Conservation (phyloP, 805 yeast genomes). For the Jamesozyma piceae region DNA sequence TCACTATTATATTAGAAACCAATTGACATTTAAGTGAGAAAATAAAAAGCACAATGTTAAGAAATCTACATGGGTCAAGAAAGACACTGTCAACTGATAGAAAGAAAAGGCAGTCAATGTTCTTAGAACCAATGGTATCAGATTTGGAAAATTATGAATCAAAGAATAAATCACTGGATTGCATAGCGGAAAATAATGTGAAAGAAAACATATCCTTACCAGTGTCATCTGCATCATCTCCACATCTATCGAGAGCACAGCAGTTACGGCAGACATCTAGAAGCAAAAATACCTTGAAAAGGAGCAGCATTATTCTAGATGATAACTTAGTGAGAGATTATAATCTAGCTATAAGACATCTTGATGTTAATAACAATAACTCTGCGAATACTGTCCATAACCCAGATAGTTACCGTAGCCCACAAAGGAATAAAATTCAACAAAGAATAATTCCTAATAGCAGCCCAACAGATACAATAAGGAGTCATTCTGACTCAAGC, state of each 20-base stretch:
- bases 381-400: background rate
- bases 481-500: conserved; percentile 4
- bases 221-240: background rate
- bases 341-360: conserved; percentile 17
- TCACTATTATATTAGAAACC: no score
- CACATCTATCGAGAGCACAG: background rate
- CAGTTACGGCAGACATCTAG: background rate
- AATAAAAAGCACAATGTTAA: conserved; percentile 1
- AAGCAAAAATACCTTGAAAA: conserved; percentile 3
- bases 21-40: no score
- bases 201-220: background rate
- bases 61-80: conserved; percentile 1
- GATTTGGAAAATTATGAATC: background rate
- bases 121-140: conserved; percentile 6
- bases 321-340: conserved; percentile 22
- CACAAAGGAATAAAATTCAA: background rate
- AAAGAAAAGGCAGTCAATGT: conserved; percentile 22
- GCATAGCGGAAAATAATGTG: background rate
- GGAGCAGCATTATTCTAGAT: conserved; percentile 23
- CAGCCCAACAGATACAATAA: background rate
- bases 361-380: background rate
- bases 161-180: conserved; percentile 9
- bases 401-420: background rate
- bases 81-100: background rate
- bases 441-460: background rate